Conservation (phyloP, 148 eudicot species). For the Suaeda aralocaspica region DNA sequence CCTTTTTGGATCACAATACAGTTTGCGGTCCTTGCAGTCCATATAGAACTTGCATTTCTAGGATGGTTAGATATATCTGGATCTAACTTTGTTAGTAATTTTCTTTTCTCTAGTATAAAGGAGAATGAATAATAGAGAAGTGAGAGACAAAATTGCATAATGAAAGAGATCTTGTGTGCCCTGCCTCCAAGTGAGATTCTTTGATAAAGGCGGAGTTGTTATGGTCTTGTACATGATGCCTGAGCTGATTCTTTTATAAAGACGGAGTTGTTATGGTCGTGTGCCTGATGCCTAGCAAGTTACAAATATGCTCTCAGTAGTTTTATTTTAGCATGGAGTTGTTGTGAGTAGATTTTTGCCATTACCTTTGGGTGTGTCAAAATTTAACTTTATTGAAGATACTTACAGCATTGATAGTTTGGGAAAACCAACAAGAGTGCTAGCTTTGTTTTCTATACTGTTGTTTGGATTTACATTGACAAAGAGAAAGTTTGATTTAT, state of each 20-base stretch:
- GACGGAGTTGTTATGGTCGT: background rate
- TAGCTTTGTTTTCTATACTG: too few relatives aligned
- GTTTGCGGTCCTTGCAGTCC: background rate
- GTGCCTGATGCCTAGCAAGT: background rate
- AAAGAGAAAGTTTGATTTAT: too few relatives aligned
- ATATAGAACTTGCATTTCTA: background rate
- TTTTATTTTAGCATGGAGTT: too few relatives aligned
- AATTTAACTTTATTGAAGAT: too few relatives aligned
- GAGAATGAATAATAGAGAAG: background rate
- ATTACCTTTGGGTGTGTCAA: too few relatives aligned
- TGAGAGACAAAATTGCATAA: background rate
- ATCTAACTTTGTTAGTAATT: background rate
- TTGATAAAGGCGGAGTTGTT: background rate
- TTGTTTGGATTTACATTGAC: too few relatives aligned
- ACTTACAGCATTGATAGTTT: too few relatives aligned
- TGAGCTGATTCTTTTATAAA: too few relatives aligned
- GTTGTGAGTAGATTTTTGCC: too few relatives aligned
- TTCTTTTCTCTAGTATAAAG: background rate
- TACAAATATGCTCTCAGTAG: too few relatives aligned
- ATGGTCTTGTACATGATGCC: too few relatives aligned
- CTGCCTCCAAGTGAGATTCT: background rate
- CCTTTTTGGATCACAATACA: background rate
- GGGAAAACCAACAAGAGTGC: too few relatives aligned
- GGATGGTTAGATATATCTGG: background rate
- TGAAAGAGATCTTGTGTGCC: background rate